phyloP scores from a whole-genome alignment of 2,329 filamentous ascomycete species.

The Amylocarpus encephaloides region DNA sequence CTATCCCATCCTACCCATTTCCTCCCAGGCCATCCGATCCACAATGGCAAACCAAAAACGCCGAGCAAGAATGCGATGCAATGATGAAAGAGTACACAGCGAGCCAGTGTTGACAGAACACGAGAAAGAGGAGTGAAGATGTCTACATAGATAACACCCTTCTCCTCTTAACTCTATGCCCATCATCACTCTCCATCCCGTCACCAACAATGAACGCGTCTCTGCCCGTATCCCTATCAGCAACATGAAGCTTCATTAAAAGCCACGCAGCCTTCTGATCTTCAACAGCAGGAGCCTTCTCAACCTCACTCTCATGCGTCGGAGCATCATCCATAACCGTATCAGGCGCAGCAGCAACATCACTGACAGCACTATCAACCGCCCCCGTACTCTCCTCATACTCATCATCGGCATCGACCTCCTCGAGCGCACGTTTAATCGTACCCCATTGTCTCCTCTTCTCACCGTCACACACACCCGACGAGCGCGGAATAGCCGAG shows the following conservation, averaged over 20 bases:
- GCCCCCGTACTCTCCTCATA: slow-evolving; percentile 19
- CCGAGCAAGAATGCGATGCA: too few relatives aligned
- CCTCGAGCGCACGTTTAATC: slow-evolving; percentile 19
- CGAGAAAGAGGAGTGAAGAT: neutral
- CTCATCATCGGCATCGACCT: slow-evolving; percentile 24
- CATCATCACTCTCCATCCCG: slow-evolving; percentile 15
- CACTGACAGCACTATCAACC: slow-evolving; percentile 18
- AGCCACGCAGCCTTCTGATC: slow-evolving; percentile 43
- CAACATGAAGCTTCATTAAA: slow-evolving; percentile 42
- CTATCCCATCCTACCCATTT: neutral
- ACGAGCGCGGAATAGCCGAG: slow-evolving; percentile 39
- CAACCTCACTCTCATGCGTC: slow-evolving; percentile 11
- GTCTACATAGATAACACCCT: slow-evolving; percentile 35
- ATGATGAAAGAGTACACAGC: too few relatives aligned
- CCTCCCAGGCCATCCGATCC: neutral
- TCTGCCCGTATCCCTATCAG: slow-evolving; percentile 26
- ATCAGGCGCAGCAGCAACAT: slow-evolving; percentile 12
- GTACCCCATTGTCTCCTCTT: slow-evolving; percentile 10
- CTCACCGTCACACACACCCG: slow-evolving; percentile 11
- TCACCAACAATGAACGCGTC: slow-evolving; percentile 3
- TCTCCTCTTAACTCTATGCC: slow-evolving; percentile 36
- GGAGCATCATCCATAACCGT: neutral
- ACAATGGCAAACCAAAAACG: neutral
- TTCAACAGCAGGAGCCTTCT: slow-evolving; percentile 23
- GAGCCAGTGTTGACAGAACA: too few relatives aligned